phyloP scores from a whole-genome alignment of 768 basidiomycete genomes.

The Leccinum variicolor region DNA sequence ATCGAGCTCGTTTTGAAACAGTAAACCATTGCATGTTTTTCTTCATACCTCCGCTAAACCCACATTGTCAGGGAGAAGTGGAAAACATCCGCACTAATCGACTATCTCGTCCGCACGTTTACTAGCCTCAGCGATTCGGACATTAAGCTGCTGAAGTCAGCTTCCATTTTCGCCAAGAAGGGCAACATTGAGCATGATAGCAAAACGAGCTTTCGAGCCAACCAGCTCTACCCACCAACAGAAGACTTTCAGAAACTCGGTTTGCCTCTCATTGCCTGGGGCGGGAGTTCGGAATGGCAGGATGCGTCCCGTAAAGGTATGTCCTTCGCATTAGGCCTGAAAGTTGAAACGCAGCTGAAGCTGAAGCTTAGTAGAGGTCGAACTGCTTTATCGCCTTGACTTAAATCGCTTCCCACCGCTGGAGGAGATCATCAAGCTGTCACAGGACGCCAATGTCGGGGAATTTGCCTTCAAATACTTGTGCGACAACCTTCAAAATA shows the following conservation, averaged over 20 bases:
- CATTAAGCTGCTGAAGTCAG: background rate
- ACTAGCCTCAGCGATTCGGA: background rate
- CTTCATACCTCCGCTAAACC: background rate
- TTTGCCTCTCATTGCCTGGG: constrained; percentile 85
- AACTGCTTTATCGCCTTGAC: background rate
- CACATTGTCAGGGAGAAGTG: background rate
- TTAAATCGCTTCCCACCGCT: constrained; percentile 47
- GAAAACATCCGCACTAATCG: background rate
- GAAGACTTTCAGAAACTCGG: constrained; percentile 63
- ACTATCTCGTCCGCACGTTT: background rate
- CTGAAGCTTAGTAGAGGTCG: background rate
- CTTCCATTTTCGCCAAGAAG: constrained; percentile 41
- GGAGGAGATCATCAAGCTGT: constrained; percentile 56
- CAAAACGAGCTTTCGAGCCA: constrained; percentile 49
- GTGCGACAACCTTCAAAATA: constrained; percentile 37
- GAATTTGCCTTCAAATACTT: constrained; percentile 71
- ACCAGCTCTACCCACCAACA: constrained; percentile 79
- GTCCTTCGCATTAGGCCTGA: background rate
- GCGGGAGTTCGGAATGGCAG: constrained; percentile 63
- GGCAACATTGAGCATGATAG: constrained; percentile 30
- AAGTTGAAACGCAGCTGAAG: background rate
- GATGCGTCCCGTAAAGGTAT: background rate
- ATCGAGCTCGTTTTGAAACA: background rate
- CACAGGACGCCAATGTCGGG: constrained; percentile 48
- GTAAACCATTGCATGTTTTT: background rate